Evolutionary conservation across 2,329 filamentous ascomycete species (phyloP), one percentile per base, ranked within the genome.

Genomic region (Fusarium cyanostomum): DNA sequence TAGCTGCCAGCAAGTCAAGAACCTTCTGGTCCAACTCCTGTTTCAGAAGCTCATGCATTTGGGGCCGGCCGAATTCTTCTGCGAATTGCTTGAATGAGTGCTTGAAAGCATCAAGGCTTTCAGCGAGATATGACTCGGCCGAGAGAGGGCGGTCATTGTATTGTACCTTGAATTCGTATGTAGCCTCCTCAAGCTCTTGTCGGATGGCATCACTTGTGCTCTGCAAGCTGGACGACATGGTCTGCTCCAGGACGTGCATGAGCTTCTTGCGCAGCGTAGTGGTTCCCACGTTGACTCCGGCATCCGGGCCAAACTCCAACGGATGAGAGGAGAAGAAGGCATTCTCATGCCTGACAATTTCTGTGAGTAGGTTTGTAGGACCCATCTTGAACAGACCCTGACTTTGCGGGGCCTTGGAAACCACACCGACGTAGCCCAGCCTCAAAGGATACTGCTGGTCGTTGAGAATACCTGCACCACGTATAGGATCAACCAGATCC

Each of bases 141-240:
- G 92, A 97, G 31, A 99, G 82, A 2, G 94, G 92, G 7, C 95
- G 89, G 74, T 99, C 95, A 72, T 99, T 99, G 79, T 99, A 99
- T 76, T 99, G 96, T 6, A 99, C 95, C 76, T 99, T 99, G 83
- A 97, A 99, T 77, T 99, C 94, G 73, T 99, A 99, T 0, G 92
- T 94, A 4, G 95, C 94, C 77, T 99, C 95, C 72, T 97, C 94
- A 0, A 99, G 86, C 75, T 99, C 95, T 74, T 97, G 92, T 61
- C 90, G 90, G 66, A 99, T 97, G 9, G 93, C 92, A 73, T 97
- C 92, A 69, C 91, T 92, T 4, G 95, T 99, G 52, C 88, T 88
- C 69, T 95, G 91, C 52, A 99, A 82, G 71, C 92, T 97, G 30
- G 92, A 88, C 26, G 94, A 94, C 96, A 99, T 99, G 5, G 93